Evolutionary conservation across 1,284 basidiomycete species (phyloP), one percentile per base, ranked within the genome.

Genomic region (Rhodotorula glutinis): DNA sequence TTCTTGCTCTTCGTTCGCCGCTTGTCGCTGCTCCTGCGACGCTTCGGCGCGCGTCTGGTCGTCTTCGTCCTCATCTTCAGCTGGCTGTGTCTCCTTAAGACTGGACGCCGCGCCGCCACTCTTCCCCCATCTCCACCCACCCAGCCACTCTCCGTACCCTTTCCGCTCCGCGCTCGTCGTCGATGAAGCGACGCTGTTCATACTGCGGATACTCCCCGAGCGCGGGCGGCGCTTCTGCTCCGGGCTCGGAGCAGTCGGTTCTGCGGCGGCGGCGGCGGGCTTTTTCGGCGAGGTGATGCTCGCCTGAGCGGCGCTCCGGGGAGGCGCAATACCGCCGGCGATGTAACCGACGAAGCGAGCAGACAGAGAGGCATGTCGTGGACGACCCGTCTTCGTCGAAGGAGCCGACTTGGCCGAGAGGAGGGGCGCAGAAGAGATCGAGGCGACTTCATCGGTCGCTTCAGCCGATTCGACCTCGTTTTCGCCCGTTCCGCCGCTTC

Each of bases 311-410:
- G 13, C 10, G 58, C 3, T 29, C 25, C 52, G 19, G 1, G 64
- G 29, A 27, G 38, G 29, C 7, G 40, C 30, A 4, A 44, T 11
- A 5, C 33, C 53, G 29, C 33, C 49, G 44, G 33, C 38, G 56
- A 73, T 57, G 14, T 59, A 63, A n/a, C 63, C 62, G 23, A 73
- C 70, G 40, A 71, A 55, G 11, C 72, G 69, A 2, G 69, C 61
- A 2, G 72, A 73, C 7, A 73, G 62, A 2, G 72, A 73, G 5
- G 72, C 67, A 9, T 73, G 69, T 0, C 72, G 62, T 0, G 52
- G 44, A 1, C 72, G 62, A 13, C 29, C 25, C 2, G 49, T 33
- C 21, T 43, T 38, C 1, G 25, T 9, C 19, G 49, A 40, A 17
- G 55, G 19, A 1, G 11, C 43, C 43, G 43, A 44, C 14, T 21